phyloP scores from a whole-genome alignment of 768 basidiomycete species.

The Amanita rimosa region DNA sequence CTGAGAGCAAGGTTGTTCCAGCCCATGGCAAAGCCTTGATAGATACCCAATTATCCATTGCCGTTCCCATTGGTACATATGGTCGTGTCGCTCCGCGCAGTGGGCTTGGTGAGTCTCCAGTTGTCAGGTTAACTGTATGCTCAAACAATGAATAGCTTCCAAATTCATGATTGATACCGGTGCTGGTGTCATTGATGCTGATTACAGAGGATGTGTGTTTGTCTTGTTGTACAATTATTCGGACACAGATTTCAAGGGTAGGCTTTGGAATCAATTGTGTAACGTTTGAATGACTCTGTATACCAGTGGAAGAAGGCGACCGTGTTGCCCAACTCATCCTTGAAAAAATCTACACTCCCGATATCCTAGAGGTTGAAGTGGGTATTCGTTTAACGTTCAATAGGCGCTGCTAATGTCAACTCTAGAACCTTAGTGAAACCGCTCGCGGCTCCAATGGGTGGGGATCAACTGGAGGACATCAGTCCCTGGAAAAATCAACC shows the following conservation, averaged over 20 bases:
- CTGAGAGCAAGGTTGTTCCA: constrained; percentile 75
- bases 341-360: constrained; percentile 82
- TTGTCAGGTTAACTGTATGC: background rate
- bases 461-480: constrained; percentile 90
- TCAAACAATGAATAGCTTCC: constrained; percentile 43
- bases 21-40: constrained; percentile 87
- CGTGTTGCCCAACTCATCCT: constrained; percentile 94
- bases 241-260: constrained; percentile 83
- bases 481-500: constrained; percentile 22
- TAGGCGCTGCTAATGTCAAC: background rate
- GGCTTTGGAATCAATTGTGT: constrained; percentile 1
- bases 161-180: constrained; percentile 99
- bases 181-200: constrained; percentile 94
- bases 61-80: constrained; percentile 88
- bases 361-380: constrained; percentile 78
- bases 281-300: background rate
- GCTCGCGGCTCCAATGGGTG: constrained; percentile 79
- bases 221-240: constrained; percentile 90
- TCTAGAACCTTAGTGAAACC: constrained; percentile 77
- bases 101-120: constrained; percentile 65
- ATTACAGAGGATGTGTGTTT: constrained; percentile 87
- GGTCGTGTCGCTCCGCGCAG: constrained; percentile 94
- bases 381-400: constrained; percentile 16
- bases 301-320: constrained; percentile 80
- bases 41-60: constrained; percentile 87